A percentile compares a stretch with the other conserved stretches of the same genome.
These are phyloP conservation scores for Globisporangium orthogonon DNA, from an alignment of 352 stramenopile genomes.

Conservation along the genomic window DNA sequence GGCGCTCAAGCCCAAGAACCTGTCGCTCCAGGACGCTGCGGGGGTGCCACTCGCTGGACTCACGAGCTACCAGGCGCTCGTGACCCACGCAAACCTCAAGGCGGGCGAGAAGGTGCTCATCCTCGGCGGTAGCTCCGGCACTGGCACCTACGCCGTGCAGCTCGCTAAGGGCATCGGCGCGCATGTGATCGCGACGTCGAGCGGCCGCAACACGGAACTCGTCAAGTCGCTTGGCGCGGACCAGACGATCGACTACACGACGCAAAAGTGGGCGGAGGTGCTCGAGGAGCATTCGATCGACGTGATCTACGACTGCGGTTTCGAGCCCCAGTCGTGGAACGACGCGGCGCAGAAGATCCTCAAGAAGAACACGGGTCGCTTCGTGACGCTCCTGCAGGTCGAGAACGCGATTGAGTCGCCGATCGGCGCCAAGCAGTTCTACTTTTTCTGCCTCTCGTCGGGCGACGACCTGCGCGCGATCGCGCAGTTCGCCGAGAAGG, in stretches of 20 bases:
- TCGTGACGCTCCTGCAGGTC: conserved; percentile 23
- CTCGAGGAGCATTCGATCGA: conserved; percentile 10
- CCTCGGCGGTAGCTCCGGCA: conserved; percentile 36
- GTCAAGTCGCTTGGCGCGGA: conserved; percentile 26
- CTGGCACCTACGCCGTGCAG: conserved; percentile 34
- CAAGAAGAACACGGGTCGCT: conserved; percentile 19
- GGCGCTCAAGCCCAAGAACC: conserved; percentile 20
- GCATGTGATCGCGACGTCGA: conserved; percentile 54
- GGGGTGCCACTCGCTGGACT: conserved; percentile 14
- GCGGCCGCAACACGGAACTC: conserved; percentile 42
- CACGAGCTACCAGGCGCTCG: conserved; percentile 23
- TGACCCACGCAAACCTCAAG: conserved; percentile 13
- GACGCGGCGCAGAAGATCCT: conserved; percentile 22
- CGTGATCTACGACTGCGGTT: conserved; percentile 15
- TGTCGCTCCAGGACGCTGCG: conserved; percentile 14
- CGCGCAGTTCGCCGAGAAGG: conserved; percentile 1
- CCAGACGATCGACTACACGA: conserved; percentile 48
- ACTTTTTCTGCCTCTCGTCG: background rate
- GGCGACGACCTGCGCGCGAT: background rate
- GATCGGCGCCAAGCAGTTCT: conserved; percentile 25
- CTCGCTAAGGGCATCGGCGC: conserved; percentile 39
- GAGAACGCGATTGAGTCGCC: conserved; percentile 26
- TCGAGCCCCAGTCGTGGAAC: conserved; percentile 25
- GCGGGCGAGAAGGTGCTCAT: conserved; percentile 24
- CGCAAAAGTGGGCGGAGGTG: conserved; percentile 20